A percentile compares a stretch with the other conserved stretches of the same genome.
Conservation (phyloP, 2,329 filamentous ascomycete species). For the Cryphonectria carpinicola region DNA sequence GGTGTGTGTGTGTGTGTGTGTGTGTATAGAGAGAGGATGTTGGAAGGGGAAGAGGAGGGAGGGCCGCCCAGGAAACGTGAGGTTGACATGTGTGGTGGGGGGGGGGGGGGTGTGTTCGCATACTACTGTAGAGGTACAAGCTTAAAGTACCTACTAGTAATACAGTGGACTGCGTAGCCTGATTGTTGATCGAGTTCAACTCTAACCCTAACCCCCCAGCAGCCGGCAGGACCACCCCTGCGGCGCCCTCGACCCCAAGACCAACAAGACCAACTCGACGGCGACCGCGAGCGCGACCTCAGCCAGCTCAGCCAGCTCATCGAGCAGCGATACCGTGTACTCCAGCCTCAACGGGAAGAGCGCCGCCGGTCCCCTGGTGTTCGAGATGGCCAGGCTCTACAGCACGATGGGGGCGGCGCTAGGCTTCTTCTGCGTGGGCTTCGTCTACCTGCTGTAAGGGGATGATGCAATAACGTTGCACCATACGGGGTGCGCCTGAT, state of each 20-base stretch:
- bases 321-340: constrained; percentile 43
- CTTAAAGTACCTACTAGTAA: no score
- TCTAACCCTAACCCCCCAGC: constrained; percentile 31
- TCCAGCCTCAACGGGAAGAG: constrained; percentile 36
- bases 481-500: not conserved
- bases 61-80: not conserved
- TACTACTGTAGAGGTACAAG: no score
- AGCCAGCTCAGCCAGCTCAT: constrained; percentile 37
- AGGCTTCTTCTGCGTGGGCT: constrained; percentile 26
- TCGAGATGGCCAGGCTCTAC: constrained; percentile 26
- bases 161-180: no score
- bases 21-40: not conserved
- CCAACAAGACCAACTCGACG: constrained; percentile 58
- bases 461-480: not conserved
- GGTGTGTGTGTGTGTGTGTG: not conserved
- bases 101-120: no score
- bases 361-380: constrained; percentile 9
- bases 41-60: not conserved
- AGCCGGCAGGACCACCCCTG: constrained; percentile 73
- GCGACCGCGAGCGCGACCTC: constrained; percentile 45
- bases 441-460: constrained; percentile 25
- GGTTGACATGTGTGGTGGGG: not conserved
- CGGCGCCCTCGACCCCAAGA: constrained; percentile 67
- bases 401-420: constrained; percentile 21
- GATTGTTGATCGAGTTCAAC: no score